These are phyloP conservation scores for Maudiozyma serrabonitensis DNA, from an alignment of 805 yeast genomes.

Conservation along the genomic window DNA sequence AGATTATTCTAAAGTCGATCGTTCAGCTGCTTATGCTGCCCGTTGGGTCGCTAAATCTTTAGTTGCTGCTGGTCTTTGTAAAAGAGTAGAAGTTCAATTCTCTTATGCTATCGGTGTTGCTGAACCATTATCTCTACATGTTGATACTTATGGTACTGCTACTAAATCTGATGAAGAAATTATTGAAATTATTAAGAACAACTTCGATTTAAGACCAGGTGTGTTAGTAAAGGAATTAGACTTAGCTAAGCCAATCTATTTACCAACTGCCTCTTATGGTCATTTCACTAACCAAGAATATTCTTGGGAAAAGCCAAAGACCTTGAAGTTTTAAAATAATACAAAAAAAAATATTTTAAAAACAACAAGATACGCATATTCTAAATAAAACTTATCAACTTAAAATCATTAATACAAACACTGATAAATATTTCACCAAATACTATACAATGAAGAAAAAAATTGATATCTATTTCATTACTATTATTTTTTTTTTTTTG, in stretches of 20 bases:
- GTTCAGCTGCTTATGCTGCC: constrained; percentile 99
- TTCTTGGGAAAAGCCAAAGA: constrained; percentile 97
- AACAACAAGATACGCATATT: no score
- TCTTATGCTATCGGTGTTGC: constrained; percentile 99
- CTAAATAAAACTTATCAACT: no score
- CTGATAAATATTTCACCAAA: not conserved
- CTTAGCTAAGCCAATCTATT: constrained; percentile 97
- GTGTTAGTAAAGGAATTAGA: constrained; percentile 92
- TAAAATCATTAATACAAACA: not conserved
- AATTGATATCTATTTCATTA: not conserved
- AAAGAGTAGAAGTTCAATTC: constrained; percentile 96
- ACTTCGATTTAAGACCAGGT: constrained; percentile 99
- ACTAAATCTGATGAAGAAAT: constrained; percentile 80
- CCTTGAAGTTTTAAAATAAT: constrained; percentile 43
- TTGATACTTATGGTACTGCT: constrained; percentile 97
- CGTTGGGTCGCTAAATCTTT: constrained; percentile 99
- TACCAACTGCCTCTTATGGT: constrained; percentile 98
- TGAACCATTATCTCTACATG: constrained; percentile 95
- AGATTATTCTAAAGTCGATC: constrained; percentile 98
- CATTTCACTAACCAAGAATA: constrained; percentile 98
- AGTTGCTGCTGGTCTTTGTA: constrained; percentile 88
- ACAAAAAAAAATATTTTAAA: not conserved
- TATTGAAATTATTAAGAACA: constrained; percentile 81
- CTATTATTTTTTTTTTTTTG: no score
- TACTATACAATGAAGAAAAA: not conserved